Evolutionary conservation across 768 basidiomycete genomes (phyloP).

Genomic region (Russula lepida): DNA sequence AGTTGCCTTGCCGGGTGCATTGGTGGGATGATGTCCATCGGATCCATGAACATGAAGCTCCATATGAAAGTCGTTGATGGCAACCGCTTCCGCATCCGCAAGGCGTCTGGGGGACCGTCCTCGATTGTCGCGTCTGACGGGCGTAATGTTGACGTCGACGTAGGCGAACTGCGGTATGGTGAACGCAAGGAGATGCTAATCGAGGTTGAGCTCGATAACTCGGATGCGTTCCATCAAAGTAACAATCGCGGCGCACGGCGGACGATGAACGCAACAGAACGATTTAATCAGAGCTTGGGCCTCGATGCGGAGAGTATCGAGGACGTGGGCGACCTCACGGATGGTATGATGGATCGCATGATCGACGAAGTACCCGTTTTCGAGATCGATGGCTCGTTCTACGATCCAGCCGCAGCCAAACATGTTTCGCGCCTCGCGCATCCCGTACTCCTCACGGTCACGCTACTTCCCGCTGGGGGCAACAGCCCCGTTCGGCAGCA

Average conservation of each 20-base stretch:
- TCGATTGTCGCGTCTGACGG: constrained; percentile 88
- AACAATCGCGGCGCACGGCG: constrained; percentile 18
- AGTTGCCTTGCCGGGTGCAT: constrained; percentile 90
- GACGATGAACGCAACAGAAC: constrained; percentile 74
- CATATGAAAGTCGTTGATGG: constrained; percentile 91
- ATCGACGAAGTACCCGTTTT: constrained; percentile 96
- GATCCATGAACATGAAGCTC: constrained; percentile 85
- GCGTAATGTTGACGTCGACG: constrained; percentile 89
- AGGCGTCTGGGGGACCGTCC: constrained; percentile 84
- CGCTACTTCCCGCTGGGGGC: constrained; percentile 55
- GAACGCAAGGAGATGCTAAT: constrained; percentile 96
- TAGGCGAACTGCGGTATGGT: constrained; percentile 92
- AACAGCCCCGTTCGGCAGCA: constrained; percentile 28
- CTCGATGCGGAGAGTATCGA: constrained; percentile 67
- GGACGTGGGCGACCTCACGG: constrained; percentile 64
- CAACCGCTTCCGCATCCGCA: constrained; percentile 86
- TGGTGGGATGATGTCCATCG: constrained; percentile 96
- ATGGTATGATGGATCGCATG: constrained; percentile 94
- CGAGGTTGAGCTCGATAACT: constrained; percentile 87
- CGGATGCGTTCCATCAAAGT: constrained; percentile 32
- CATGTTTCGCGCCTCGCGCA: constrained; percentile 83
- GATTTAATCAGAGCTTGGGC: constrained; percentile 81
- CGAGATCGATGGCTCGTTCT: constrained; percentile 93
- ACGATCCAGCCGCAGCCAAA: constrained; percentile 79
- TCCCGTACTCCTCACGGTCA: constrained; percentile 91